Evolutionary conservation across 83 land plant genomes (phyloP).

Genomic region (Isoetes engelmannii): DNA sequence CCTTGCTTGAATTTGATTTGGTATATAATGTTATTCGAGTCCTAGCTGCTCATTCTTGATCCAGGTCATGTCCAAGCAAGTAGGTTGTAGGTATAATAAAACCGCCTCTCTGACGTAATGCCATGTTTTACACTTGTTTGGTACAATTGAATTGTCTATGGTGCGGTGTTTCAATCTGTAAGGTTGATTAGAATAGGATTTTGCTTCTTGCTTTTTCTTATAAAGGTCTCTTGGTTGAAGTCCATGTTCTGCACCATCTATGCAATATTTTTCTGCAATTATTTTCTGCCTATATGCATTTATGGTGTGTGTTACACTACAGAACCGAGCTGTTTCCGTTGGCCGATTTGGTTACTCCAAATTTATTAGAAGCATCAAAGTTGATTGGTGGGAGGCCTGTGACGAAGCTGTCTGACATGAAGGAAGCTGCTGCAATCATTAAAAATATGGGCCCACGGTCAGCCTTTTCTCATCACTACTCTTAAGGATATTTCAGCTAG

Average conservation of each 20-base stretch:
- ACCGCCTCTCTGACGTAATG: too few relatives aligned
- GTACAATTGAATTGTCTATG: too few relatives aligned
- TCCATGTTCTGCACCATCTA: background rate
- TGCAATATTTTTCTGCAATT: background rate
- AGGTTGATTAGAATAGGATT: too few relatives aligned
- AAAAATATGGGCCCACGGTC: conserved; percentile 69
- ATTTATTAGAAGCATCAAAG: conserved; percentile 75
- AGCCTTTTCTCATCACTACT: background rate
- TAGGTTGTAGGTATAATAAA: too few relatives aligned
- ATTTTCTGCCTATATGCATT: conserved; percentile 3
- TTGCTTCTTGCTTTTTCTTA: too few relatives aligned
- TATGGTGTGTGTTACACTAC: background rate
- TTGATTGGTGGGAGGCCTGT: conserved; percentile 55
- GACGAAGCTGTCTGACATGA: conserved; percentile 61
- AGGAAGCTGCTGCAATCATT: conserved; percentile 68
- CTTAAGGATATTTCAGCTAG: background rate
- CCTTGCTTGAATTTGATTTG: too few relatives aligned
- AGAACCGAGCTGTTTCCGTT: conserved; percentile 68
- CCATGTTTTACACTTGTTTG: too few relatives aligned
- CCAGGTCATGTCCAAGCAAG: too few relatives aligned
- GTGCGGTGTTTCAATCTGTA: too few relatives aligned
- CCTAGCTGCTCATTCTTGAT: too few relatives aligned
- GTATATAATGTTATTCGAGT: too few relatives aligned
- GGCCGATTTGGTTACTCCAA: conserved; percentile 88
- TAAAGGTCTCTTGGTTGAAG: background rate